Conservation (phyloP, 2,329 filamentous ascomycete species). For the Juglanconis sp. region DNA sequence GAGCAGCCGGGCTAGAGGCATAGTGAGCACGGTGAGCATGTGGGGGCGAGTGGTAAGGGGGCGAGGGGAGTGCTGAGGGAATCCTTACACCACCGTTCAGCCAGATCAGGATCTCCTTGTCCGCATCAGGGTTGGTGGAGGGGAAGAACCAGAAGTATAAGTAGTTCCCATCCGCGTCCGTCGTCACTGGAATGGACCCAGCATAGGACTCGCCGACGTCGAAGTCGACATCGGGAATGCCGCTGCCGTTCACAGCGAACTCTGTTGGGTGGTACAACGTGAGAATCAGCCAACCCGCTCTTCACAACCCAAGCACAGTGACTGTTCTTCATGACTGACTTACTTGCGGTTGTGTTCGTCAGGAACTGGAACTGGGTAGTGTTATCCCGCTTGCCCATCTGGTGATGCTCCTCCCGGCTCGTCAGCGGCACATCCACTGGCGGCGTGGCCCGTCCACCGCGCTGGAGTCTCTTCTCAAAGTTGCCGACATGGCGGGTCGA, state of each 20-base stretch:
- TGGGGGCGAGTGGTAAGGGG: background rate
- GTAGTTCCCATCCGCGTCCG: conserved; percentile 37
- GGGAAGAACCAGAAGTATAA: conserved; percentile 69
- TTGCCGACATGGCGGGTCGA: conserved; percentile 16
- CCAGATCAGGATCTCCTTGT: conserved; percentile 62
- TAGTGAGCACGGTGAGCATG: background rate
- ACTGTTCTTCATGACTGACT: background rate
- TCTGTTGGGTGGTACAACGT: conserved; percentile 33
- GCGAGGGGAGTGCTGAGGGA: too few relatives aligned
- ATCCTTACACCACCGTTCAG: conserved; percentile 49
- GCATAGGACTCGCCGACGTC: conserved; percentile 66
- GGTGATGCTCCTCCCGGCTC: conserved; percentile 5
- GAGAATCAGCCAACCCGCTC: background rate
- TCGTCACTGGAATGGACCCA: conserved; percentile 57
- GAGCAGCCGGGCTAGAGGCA: conserved; percentile 52
- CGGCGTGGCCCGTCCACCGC: background rate
- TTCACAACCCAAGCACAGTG: background rate
- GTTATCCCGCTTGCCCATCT: conserved; percentile 11
- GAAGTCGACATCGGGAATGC: conserved; percentile 66
- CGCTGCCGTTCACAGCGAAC: conserved; percentile 61
- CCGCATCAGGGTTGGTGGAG: conserved; percentile 44
- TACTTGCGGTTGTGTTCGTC: conserved; percentile 17
- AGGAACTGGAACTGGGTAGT: conserved; percentile 13
- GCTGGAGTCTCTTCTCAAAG: conserved; percentile 11
- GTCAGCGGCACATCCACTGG: background rate